Conservation (phyloP, 2,329 filamentous ascomycete genomes). For the Aspergillus alliaceus region DNA sequence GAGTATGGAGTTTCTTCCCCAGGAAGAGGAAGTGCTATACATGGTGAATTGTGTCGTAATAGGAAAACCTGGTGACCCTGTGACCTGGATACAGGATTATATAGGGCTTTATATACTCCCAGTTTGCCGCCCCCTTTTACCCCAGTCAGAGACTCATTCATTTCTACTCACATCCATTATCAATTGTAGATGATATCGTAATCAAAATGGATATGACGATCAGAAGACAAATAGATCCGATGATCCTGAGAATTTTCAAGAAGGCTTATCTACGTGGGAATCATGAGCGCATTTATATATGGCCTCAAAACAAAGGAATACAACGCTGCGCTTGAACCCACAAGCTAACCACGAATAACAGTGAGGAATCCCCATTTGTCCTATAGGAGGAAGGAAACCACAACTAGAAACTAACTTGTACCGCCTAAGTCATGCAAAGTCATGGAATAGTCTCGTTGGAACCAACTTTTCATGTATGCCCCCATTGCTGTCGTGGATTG, state of each 20-base stretch:
- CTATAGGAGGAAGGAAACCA: background rate
- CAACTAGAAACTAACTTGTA: too few relatives aligned
- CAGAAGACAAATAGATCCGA: too few relatives aligned
- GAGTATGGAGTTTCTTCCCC: background rate
- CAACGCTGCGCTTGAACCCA: too few relatives aligned
- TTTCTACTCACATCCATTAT: too few relatives aligned
- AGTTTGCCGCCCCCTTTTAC: too few relatives aligned
- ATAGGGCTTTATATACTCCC: background rate
- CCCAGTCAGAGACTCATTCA: too few relatives aligned
- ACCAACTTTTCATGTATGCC: constrained; percentile 31
- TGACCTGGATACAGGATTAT: background rate
- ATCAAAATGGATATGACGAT: too few relatives aligned
- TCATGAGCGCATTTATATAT: too few relatives aligned
- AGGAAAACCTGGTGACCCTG: background rate
- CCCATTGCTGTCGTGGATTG: constrained; percentile 8
- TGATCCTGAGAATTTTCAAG: too few relatives aligned
- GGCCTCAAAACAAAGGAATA: too few relatives aligned
- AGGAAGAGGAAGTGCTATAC: background rate
- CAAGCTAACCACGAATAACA: background rate
- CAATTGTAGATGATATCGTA: too few relatives aligned
- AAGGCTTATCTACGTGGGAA: too few relatives aligned
- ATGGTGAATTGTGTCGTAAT: background rate
- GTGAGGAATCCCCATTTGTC: background rate
- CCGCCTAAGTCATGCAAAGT: constrained; percentile 12
- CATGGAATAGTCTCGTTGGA: constrained; percentile 25